Evolutionary conservation across 495 filamentous ascomycete genomes (phyloP).

Genomic region (Neurospora sp.): DNA sequence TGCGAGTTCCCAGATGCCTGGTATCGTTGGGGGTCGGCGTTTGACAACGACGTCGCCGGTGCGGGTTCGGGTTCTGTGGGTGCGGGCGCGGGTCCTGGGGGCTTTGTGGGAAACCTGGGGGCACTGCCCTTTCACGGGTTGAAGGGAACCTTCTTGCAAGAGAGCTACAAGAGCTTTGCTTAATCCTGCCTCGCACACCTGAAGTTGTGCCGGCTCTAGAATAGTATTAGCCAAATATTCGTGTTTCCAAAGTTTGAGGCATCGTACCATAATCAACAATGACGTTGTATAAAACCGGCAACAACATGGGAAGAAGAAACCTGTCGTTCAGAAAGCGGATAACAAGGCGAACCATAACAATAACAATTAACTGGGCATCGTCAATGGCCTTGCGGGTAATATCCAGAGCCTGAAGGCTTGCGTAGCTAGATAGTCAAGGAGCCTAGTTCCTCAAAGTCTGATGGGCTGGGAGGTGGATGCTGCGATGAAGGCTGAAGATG

Average conservation of each 20-base stretch:
- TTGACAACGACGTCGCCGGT: no score
- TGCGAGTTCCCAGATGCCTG: no score
- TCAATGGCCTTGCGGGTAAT: no score
- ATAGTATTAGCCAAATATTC: neutral
- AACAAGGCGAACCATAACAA: slow-evolving; percentile 27
- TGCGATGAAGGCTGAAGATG: no score
- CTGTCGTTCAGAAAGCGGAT: slow-evolving; percentile 39
- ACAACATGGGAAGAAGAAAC: slow-evolving; percentile 42
- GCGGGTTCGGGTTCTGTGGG: neutral
- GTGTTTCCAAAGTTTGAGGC: neutral
- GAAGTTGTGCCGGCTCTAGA: slow-evolving; percentile 43
- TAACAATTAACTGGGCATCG: neutral
- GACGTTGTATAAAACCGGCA: slow-evolving; percentile 65
- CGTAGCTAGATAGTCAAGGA: no score
- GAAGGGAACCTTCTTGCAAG: slow-evolving; percentile 24
- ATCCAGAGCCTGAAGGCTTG: no score
- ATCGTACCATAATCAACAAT: slow-evolving; percentile 61
- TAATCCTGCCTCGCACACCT: slow-evolving; percentile 34
- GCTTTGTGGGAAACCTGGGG: neutral
- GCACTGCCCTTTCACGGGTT: neutral
- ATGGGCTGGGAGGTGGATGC: no score
- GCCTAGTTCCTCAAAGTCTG: no score
- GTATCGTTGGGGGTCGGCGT: no score
- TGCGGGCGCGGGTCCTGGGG: neutral
- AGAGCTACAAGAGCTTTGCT: slow-evolving; percentile 30